Base-by-base conservation (phyloP, 306 rosid species). In the Prunus mira region DNA sequence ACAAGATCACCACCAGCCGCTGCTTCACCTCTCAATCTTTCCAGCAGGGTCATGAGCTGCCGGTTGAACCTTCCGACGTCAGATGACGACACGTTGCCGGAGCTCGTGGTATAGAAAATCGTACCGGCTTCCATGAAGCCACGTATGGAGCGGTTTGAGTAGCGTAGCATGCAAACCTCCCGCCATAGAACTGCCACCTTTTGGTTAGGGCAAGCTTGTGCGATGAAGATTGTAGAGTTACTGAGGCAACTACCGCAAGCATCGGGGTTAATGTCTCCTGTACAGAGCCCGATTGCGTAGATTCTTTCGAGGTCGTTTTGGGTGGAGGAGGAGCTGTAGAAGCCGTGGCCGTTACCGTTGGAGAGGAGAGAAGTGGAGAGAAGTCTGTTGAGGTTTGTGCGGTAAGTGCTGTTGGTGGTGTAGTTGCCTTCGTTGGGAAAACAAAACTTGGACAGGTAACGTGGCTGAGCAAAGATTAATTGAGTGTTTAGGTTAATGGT, bases 91-190 rank as follows among this genome's bases (percentile, higher is more conserved):
- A 56, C 64, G 30, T 30, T 73, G 2, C 2, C 2, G 4, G 15
- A 22, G 9, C 41, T 4, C 25, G 4, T 1, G 3, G 34, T 14
- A 41, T 3, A 0, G 10, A 15, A 25, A 6, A 19, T 10, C 6
- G 18, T 13, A 0, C 3, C 6, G 19, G 25, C 11, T 28, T n/a
- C 51, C 19, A 30, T 43, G 22, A 5, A 4, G 52, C 76, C 70
- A 14, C 43, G 46, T 7, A 79, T 64, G 5, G 74, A 27, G 18
- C 1, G 5, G 6, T 79, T 65, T 32, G 82, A 73, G 74, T 72
- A 79, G 19, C 78, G 82, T 32, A 72, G 3, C 78, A 73, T 65
- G 45, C 78, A 79, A n/a, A 45, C 2, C 12, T 68, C 71, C 61
- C 43, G 73, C 78, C 82, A 79, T 5, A 46, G 50, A 8, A 65